A percentile compares a stretch with the other conserved stretches of the same genome.
phyloP scores from a whole-genome alignment of 1,284 basidiomycete genomes.

The Tilletia caries region DNA sequence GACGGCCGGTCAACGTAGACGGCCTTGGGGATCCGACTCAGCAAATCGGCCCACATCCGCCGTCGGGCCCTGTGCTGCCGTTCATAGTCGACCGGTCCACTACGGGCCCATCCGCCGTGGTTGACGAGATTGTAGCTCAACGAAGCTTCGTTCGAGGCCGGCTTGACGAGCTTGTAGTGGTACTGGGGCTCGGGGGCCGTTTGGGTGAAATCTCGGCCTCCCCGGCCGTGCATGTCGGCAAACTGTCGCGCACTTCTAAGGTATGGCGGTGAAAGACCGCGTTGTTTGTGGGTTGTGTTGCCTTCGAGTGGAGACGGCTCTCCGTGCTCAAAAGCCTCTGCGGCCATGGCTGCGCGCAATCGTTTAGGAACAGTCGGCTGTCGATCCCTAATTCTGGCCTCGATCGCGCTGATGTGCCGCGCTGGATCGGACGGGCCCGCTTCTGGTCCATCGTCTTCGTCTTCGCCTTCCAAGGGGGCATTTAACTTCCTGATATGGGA shows the following conservation, averaged over 20 bases:
- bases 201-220: not conserved
- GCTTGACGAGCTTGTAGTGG: not conserved
- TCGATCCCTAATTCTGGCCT: not conserved
- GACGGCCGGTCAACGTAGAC: not conserved
- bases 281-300: not conserved
- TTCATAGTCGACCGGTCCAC: not conserved
- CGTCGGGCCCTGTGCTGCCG: not conserved
- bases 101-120: not conserved
- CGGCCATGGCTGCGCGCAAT: not conserved
- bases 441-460: not conserved
- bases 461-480: conserved; percentile 13
- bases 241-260: not conserved
- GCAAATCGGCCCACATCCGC: not conserved
- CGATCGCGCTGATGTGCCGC: not conserved
- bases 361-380: not conserved
- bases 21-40: not conserved
- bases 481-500: conserved; percentile 12
- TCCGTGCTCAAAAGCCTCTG: not conserved
- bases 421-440: not conserved
- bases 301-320: not conserved
- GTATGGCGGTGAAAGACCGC: not conserved
- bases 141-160: not conserved
- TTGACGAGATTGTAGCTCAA: not conserved
- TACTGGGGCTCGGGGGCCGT: not conserved
- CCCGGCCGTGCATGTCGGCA: not conserved